Percentiles rank a stretch among this genome's conserved stretches.
phyloP scores from a whole-genome alignment of 768 basidiomycete genomes.

The Lactarius hengduanensis region DNA sequence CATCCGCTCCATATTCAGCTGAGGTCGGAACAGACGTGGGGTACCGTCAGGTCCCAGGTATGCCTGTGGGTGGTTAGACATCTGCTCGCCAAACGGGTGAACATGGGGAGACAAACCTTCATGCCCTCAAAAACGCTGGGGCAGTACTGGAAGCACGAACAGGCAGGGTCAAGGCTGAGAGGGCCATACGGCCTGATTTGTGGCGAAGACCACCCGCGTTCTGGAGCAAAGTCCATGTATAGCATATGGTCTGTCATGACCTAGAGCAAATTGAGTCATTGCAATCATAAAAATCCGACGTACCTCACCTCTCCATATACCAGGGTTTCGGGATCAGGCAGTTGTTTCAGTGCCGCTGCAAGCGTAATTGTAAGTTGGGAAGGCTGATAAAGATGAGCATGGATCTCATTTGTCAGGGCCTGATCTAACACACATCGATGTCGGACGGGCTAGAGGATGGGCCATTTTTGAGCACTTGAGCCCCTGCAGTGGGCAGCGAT shows the following conservation, averaged over 20 bases:
- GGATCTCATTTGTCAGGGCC: background rate
- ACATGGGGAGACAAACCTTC: constrained; percentile 47
- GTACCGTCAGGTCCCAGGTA: constrained; percentile 71
- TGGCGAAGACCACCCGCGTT: constrained; percentile 65
- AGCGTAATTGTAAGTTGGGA: constrained; percentile 51
- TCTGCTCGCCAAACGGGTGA: background rate
- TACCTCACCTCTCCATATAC: constrained; percentile 56
- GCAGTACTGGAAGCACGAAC: constrained; percentile 62
- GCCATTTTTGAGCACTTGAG: constrained; percentile 25
- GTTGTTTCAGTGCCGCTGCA: constrained; percentile 47
- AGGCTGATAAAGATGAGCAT: constrained; percentile 41
- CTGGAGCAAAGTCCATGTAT: constrained; percentile 58
- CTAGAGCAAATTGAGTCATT: constrained; percentile 35
- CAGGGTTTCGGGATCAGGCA: constrained; percentile 49
- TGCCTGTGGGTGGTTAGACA: constrained; percentile 43
- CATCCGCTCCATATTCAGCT: constrained; percentile 83
- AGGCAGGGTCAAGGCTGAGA: constrained; percentile 54
- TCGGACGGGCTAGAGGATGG: constrained; percentile 15
- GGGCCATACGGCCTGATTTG: constrained; percentile 72
- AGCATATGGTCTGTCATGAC: constrained; percentile 78
- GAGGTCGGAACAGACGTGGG: constrained; percentile 76
- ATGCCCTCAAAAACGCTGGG: constrained; percentile 60
- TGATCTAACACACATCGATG: constrained; percentile 24
- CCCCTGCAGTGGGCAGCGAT: constrained; percentile 14
- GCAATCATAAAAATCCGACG: background rate